Evolutionary conservation across 768 basidiomycete genomes (phyloP).

Genomic region (Tulasnella sp.): DNA sequence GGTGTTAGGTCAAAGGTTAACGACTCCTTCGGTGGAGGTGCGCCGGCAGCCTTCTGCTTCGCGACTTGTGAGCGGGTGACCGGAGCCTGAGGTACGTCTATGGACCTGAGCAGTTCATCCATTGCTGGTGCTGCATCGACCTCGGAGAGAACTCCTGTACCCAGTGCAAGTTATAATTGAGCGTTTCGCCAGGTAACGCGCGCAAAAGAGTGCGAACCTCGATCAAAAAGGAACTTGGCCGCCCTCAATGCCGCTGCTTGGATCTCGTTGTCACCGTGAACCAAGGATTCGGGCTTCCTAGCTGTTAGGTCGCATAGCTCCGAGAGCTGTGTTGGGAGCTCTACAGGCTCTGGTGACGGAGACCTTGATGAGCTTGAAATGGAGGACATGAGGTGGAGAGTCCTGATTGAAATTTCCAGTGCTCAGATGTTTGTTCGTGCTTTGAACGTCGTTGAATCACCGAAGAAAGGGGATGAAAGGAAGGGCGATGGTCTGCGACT

Average conservation of each 20-base stretch:
- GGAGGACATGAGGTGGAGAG: not conserved
- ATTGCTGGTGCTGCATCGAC: constrained; percentile 55
- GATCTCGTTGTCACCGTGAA: constrained; percentile 47
- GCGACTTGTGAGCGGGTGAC: constrained; percentile 54
- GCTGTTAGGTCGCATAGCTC: constrained; percentile 34
- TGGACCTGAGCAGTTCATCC: constrained; percentile 53
- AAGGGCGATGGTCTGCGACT: not conserved
- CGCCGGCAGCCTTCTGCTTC: constrained; percentile 33
- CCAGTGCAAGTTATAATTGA: not conserved
- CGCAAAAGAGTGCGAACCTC: constrained; percentile 43
- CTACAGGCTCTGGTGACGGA: constrained; percentile 10
- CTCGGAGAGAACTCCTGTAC: constrained; percentile 62
- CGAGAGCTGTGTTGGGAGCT: not conserved
- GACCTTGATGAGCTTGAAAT: not conserved
- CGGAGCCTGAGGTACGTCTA: constrained; percentile 59
- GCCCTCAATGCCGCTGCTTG: constrained; percentile 53
- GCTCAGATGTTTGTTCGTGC: not conserved
- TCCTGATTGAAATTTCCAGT: constrained; percentile 5
- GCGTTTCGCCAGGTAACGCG: not conserved
- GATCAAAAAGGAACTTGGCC: constrained; percentile 68
- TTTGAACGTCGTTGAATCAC: not conserved
- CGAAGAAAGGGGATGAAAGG: not conserved
- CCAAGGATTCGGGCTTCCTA: constrained; percentile 46
- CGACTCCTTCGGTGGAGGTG: constrained; percentile 16
- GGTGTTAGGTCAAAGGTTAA: constrained; percentile 47